Conservation (phyloP, 2,329 filamentous ascomycete species). For the Lecanicillium sp. region DNA sequence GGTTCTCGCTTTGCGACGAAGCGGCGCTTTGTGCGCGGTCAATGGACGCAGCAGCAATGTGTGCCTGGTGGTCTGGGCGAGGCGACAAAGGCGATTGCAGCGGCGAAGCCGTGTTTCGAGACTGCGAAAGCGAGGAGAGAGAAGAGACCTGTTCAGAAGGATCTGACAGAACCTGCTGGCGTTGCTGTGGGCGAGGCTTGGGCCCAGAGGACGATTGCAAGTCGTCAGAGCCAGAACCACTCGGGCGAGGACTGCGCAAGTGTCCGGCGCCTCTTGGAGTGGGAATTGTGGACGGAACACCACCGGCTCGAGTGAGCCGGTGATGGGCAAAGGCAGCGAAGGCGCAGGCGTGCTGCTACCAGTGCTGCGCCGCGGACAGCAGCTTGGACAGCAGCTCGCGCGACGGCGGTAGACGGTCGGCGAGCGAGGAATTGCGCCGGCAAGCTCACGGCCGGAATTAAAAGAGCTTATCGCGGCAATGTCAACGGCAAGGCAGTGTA, state of each 20-base stretch:
- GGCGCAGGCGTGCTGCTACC: neutral
- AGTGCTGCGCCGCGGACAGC: neutral
- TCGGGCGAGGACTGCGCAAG: conserved; percentile 11
- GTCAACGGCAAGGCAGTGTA: neutral
- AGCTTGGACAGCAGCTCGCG: neutral
- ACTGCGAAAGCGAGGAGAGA: conserved; percentile 39
- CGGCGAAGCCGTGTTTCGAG: conserved; percentile 46
- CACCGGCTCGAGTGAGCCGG: conserved; percentile 13
- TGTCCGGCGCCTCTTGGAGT: conserved; percentile 13
- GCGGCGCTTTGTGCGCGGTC: conserved; percentile 40
- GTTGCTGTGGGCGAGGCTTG: conserved; percentile 8
- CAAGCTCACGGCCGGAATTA: neutral
- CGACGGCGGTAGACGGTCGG: neutral
- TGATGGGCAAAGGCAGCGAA: conserved; percentile 10
- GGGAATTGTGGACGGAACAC: conserved; percentile 11
- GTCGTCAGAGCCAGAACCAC: conserved; percentile 12
- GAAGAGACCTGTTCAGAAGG: conserved; percentile 22
- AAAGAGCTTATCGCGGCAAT: neutral
- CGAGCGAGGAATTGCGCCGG: too few species aligned
- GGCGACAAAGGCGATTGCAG: conserved; percentile 38
- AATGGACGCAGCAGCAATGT: conserved; percentile 42
- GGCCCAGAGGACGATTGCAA: conserved; percentile 1
- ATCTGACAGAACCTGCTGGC: conserved; percentile 1
- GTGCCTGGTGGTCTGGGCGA: conserved; percentile 37
- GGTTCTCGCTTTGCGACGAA: conserved; percentile 16